These are phyloP conservation scores for Cryptosporidium xiaoi DNA, from an alignment of 169 alveolate species.

Conservation along the genomic window DNA sequence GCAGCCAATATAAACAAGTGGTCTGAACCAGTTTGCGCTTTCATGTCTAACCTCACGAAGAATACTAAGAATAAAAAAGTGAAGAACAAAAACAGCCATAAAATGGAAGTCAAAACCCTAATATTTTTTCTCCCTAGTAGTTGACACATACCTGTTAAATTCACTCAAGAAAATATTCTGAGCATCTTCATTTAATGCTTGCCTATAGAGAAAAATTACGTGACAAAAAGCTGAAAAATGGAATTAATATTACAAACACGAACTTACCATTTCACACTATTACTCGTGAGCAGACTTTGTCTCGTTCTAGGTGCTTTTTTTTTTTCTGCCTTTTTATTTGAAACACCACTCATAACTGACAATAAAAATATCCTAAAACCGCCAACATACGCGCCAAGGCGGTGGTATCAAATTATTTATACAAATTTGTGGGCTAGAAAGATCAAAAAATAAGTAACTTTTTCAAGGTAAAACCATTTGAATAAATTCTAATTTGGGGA, in stretches of 20 bases:
- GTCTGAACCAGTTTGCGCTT: slow-evolving; percentile 32
- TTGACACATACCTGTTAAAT: slow-evolving; percentile 45
- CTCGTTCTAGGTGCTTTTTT: slow-evolving; percentile 13
- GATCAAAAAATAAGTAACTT: slow-evolving; percentile 73
- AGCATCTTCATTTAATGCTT: slow-evolving; percentile 21
- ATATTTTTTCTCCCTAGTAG: not conserved
- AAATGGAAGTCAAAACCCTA: not conserved
- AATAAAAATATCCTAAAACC: not conserved
- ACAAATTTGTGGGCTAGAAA: slow-evolving; percentile 57
- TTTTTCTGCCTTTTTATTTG: not conserved
- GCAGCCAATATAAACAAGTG: slow-evolving; percentile 33
- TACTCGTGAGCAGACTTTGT: slow-evolving; percentile 34
- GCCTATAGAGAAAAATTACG: slow-evolving; percentile 23
- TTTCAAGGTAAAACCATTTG: not conserved
- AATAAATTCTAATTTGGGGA: no score
- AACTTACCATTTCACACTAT: slow-evolving; percentile 52
- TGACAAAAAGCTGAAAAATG: not conserved
- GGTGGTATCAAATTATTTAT: slow-evolving; percentile 41
- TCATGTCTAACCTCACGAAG: slow-evolving; percentile 9
- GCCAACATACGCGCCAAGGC: slow-evolving; percentile 1
- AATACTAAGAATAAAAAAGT: not conserved
- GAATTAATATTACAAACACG: not conserved
- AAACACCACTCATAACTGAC: slow-evolving; percentile 5
- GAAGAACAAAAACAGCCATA: not conserved
- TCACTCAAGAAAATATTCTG: slow-evolving; percentile 9